These are phyloP conservation scores for Cystobasidium slooffiae DNA, from an alignment of 1,284 basidiomycete genomes.

Conservation along the genomic window DNA sequence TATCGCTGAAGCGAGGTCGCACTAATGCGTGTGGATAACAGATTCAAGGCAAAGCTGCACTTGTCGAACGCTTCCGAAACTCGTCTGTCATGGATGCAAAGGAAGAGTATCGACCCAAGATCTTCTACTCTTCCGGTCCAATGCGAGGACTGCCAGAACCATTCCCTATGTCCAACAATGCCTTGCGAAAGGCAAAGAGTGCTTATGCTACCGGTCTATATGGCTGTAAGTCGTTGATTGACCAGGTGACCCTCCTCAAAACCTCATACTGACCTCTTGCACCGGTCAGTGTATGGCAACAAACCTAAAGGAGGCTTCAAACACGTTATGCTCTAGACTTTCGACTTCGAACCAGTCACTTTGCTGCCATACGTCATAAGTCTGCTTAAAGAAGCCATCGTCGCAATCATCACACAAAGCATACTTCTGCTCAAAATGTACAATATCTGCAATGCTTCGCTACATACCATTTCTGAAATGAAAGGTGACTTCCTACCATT, in stretches of 20 bases:
- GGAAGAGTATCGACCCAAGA: slow-evolving; percentile 80
- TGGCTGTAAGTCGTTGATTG: slow-evolving; percentile 6
- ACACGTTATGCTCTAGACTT: slow-evolving; percentile 13
- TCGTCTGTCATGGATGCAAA: slow-evolving; percentile 49
- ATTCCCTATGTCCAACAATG: slow-evolving; percentile 63
- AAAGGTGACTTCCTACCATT: no score
- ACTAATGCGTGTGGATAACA: not conserved
- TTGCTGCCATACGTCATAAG: not conserved
- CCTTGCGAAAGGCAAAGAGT: slow-evolving; percentile 27
- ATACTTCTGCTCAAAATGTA: not conserved
- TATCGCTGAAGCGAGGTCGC: no score
- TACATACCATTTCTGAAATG: no score
- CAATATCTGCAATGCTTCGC: no score
- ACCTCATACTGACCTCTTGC: not conserved
- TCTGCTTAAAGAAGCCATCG: not conserved
- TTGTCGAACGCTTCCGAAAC: slow-evolving; percentile 62
- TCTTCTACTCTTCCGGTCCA: slow-evolving; percentile 76
- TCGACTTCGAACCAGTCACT: not conserved
- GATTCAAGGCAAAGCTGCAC: slow-evolving; percentile 74
- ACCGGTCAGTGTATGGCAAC: slow-evolving; percentile 30
- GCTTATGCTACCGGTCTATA: slow-evolving; percentile 25
- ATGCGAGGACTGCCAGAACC: slow-evolving; percentile 74
- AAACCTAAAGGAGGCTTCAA: slow-evolving; percentile 37
- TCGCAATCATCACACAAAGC: not conserved
- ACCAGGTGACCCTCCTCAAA: not conserved